Conservation (phyloP, 495 filamentous ascomycete genomes). For the Annulohypoxylon bovei region DNA sequence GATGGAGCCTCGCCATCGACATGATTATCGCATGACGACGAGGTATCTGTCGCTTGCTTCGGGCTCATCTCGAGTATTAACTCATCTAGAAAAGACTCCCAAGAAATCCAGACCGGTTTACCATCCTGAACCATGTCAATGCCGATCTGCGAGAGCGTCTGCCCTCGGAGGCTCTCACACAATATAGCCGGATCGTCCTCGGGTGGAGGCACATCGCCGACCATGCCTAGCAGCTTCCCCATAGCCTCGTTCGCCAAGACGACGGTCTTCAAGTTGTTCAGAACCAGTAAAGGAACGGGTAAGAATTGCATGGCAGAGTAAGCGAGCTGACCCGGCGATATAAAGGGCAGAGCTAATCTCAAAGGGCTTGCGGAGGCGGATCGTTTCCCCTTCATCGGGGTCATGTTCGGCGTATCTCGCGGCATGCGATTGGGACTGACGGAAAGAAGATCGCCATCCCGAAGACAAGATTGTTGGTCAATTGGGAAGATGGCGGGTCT, state of each 20-base stretch:
- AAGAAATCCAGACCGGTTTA: constrained; percentile 61
- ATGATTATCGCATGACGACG: not conserved
- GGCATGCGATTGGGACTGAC: constrained; percentile 5
- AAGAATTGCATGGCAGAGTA: constrained; percentile 74
- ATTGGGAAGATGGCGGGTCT: constrained; percentile 10
- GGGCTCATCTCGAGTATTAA: constrained; percentile 58
- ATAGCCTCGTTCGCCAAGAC: constrained; percentile 77
- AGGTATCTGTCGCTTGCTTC: constrained; percentile 26
- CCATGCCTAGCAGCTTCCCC: constrained; percentile 67
- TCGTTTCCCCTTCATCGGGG: constrained; percentile 30
- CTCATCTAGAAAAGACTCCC: constrained; percentile 65
- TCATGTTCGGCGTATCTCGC: constrained; percentile 30
- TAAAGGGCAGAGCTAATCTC: constrained; percentile 50
- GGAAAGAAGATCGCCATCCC: constrained; percentile 25
- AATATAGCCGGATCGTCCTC: constrained; percentile 44
- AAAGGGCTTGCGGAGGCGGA: constrained; percentile 49
- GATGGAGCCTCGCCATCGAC: constrained; percentile 32
- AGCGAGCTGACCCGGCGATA: constrained; percentile 59
- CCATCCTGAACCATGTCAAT: constrained; percentile 70
- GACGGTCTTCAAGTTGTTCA: constrained; percentile 70
- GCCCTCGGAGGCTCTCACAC: constrained; percentile 61
- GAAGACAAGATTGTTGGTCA: constrained; percentile 11
- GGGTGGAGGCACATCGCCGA: constrained; percentile 41
- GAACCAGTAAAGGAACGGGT: constrained; percentile 71
- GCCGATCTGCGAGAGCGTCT: constrained; percentile 67